phyloP scores from a whole-genome alignment of 106 monocot species.

The Allium sativum region DNA sequence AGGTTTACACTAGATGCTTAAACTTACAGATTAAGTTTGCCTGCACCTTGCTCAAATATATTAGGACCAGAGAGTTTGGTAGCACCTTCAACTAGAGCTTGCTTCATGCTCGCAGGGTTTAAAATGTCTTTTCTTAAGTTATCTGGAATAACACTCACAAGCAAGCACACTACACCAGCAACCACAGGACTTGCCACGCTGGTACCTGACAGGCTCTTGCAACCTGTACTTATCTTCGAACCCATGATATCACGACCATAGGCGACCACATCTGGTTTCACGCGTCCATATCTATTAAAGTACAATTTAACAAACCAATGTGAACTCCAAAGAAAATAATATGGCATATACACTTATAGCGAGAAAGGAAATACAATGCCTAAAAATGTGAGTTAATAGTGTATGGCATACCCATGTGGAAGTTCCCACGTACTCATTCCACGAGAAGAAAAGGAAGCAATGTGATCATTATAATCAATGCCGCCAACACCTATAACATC shows the following conservation, averaged over 20 bases:
- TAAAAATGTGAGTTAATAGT: too few relatives aligned
- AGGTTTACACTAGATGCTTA: neutral
- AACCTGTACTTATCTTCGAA: slow-evolving; percentile 94
- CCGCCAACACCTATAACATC: slow-evolving; percentile 99
- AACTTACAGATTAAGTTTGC: slow-evolving; percentile 88
- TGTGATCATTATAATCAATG: slow-evolving; percentile 88
- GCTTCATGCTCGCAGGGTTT: slow-evolving; percentile 99
- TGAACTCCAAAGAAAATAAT: too few relatives aligned
- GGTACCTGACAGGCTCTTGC: slow-evolving; percentile 95
- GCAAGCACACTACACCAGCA: slow-evolving; percentile 94
- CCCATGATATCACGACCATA: slow-evolving; percentile 97
- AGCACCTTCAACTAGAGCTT: slow-evolving; percentile 97
- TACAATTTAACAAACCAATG: too few relatives aligned
- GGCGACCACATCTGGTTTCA: slow-evolving; percentile 97
- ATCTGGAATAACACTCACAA: slow-evolving; percentile 79
- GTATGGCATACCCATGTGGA: slow-evolving; percentile 73
- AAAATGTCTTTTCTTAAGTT: slow-evolving; percentile 51
- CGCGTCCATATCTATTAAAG: slow-evolving; percentile 70
- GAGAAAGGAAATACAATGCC: too few relatives aligned
- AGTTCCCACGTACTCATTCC: slow-evolving; percentile 99
- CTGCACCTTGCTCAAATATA: slow-evolving; percentile 96
- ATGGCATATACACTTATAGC: too few relatives aligned
- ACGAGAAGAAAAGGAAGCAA: slow-evolving; percentile 98
- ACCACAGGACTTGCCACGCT: slow-evolving; percentile 99
- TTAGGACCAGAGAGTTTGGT: slow-evolving; percentile 82